These are phyloP conservation scores for Globisporangium alternatum DNA, from an alignment of 352 stramenopile genomes.

Conservation along the genomic window DNA sequence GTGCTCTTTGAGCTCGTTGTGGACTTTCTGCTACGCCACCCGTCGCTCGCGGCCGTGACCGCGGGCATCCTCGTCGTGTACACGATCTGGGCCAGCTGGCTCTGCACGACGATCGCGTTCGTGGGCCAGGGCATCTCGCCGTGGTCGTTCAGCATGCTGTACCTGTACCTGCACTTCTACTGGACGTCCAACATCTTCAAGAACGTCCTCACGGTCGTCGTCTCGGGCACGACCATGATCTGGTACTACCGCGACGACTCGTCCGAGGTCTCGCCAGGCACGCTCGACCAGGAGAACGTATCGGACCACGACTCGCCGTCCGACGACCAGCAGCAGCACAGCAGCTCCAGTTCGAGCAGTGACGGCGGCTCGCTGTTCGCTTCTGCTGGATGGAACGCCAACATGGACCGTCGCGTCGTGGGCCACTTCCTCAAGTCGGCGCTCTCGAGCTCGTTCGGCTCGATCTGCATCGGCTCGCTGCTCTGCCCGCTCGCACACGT, in stretches of 20 bases:
- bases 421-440: conserved; percentile 64
- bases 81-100: conserved; percentile 77
- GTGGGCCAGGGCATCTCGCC: conserved; percentile 39
- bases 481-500: conserved; percentile 74
- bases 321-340: background rate
- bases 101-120: conserved; percentile 75
- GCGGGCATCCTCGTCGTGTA: conserved; percentile 51
- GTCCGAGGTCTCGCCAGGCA: conserved; percentile 42
- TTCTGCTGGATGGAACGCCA: conserved; percentile 6
- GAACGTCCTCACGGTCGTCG: conserved; percentile 76
- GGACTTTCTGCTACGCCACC: conserved; percentile 55
- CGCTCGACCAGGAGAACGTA: conserved; percentile 28
- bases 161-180: conserved; percentile 84
- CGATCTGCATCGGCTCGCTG: conserved; percentile 81
- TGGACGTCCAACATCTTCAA: conserved; percentile 88
- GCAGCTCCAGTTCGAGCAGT: conserved; percentile 8
- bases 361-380: conserved; percentile 13
- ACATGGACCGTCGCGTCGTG: conserved; percentile 52
- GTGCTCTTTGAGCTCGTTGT: conserved; percentile 84
- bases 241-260: conserved; percentile 85
- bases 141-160: conserved; percentile 69
- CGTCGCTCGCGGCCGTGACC: conserved; percentile 55
- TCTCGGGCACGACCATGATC: conserved; percentile 77
- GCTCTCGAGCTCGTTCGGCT: conserved; percentile 74
- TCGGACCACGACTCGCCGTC: conserved; percentile 36